Evolutionary conservation across 2,329 filamentous ascomycete genomes (phyloP).

Genomic region (Alternaria angustiovoidea): DNA sequence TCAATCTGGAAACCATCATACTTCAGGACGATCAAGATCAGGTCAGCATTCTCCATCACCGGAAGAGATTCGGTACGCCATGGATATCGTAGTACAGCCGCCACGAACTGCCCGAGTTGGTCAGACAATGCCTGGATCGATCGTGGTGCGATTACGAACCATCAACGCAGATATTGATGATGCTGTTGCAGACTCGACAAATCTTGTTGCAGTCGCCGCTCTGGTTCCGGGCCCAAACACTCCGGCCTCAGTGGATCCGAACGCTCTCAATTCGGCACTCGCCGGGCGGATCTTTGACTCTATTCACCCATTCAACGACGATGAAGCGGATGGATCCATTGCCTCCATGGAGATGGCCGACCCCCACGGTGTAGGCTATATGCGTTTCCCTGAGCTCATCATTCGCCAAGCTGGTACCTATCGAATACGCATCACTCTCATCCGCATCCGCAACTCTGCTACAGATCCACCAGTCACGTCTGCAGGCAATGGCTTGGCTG

Average conservation of each 20-base stretch:
- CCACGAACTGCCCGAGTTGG: conserved; percentile 45
- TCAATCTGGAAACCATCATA: conserved; percentile 32
- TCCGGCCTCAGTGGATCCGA: conserved; percentile 37
- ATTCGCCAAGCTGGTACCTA: conserved; percentile 49
- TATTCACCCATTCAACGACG: conserved; percentile 48
- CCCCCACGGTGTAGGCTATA: conserved; percentile 47
- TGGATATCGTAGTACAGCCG: conserved; percentile 51
- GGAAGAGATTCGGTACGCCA: conserved; percentile 46
- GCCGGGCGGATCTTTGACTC: conserved; percentile 45
- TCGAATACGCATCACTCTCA: conserved; percentile 49
- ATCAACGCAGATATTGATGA: conserved; percentile 43
- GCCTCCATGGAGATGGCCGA: conserved; percentile 49
- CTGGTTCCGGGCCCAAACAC: conserved; percentile 42
- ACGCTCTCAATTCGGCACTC: conserved; percentile 41
- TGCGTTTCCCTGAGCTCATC: conserved; percentile 48
- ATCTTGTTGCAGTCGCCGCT: conserved; percentile 45
- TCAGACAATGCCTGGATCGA: conserved; percentile 40
- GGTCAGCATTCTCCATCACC: conserved; percentile 33
- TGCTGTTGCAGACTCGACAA: conserved; percentile 43
- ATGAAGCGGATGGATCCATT: conserved; percentile 47
- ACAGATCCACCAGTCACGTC: conserved; percentile 37
- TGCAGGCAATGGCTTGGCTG: conserved; percentile 35
- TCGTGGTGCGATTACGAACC: conserved; percentile 46
- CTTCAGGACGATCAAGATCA: conserved; percentile 35
- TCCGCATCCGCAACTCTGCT: conserved; percentile 42